Evolutionary conservation across 2,329 filamentous ascomycete species (phyloP).

Genomic region (Fusarium armeniacum): DNA sequence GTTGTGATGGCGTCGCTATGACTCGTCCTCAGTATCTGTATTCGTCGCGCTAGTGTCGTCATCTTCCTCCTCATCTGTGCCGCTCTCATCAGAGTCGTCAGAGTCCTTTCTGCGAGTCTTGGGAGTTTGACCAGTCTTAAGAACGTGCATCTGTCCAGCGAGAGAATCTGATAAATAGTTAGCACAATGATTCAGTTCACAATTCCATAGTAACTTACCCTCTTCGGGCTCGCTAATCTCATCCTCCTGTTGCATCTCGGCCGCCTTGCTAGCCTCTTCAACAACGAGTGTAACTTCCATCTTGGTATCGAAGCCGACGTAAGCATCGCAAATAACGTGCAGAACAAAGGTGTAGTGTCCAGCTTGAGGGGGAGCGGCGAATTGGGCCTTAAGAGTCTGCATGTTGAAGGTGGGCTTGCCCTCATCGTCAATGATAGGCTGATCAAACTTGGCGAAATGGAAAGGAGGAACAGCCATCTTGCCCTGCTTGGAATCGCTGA

Average conservation of each 20-base stretch:
- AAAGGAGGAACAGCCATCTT: conserved; percentile 98
- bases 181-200: conserved; percentile 29
- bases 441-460: conserved; percentile 93
- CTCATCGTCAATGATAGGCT: conserved; percentile 83
- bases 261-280: conserved; percentile 89
- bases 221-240: conserved; percentile 99
- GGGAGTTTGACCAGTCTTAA: conserved; percentile 77
- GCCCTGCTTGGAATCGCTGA: conserved; percentile 92
- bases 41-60: conserved; percentile 78
- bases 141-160: conserved; percentile 89
- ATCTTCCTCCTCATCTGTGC: conserved; percentile 77
- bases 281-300: conserved; percentile 90
- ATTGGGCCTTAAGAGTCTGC: conserved; percentile 97
- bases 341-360: conserved; percentile 96
- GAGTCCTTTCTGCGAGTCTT: conserved; percentile 69
- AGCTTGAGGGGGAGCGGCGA: conserved; percentile 91
- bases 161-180: conserved; percentile 76
- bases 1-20: conserved; percentile 49
- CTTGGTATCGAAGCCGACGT: conserved; percentile 93
- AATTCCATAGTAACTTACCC: conserved; percentile 70
- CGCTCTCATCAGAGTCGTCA: conserved; percentile 82
- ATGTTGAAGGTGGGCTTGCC: conserved; percentile 93
- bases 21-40: conserved; percentile 75
- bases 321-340: conserved; percentile 94
- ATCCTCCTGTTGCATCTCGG: conserved; percentile 84